A percentile compares a stretch with the other conserved stretches of the same genome.
phyloP scores from a whole-genome alignment of 495 filamentous ascomycete species.

The Penicillium daleae region DNA sequence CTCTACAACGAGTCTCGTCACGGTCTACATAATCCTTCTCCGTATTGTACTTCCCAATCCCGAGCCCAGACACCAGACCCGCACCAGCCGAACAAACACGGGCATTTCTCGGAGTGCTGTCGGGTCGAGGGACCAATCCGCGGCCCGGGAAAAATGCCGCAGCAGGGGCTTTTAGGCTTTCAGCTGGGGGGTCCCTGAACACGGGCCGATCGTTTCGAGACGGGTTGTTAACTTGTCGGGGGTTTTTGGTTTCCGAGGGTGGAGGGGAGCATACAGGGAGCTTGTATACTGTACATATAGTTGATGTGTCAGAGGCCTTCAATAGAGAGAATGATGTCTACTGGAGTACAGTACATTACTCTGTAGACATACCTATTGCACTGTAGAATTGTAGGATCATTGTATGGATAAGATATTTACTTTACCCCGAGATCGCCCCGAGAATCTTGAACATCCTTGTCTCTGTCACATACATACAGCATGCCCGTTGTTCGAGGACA shows the following conservation, averaged over 20 bases:
- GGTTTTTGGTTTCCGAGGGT: no score
- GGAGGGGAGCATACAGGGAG: no score
- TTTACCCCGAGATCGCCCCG: neutral
- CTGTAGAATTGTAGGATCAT: no score
- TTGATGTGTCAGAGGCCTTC: no score
- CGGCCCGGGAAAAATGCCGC: slow-evolving; percentile 27
- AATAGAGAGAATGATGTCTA: no score
- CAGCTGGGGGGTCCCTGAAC: slow-evolving; percentile 13
- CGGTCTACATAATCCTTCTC: neutral
- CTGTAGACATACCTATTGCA: no score
- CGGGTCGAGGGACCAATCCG: slow-evolving; percentile 27
- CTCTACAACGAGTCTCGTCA: neutral
- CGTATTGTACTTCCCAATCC: neutral
- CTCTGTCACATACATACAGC: no score
- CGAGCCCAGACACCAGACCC: neutral
- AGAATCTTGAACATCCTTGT: neutral
- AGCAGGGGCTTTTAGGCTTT: slow-evolving; percentile 3
- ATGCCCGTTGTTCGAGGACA: no score
- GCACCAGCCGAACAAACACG: slow-evolving; percentile 17
- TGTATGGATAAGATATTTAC: neutral
- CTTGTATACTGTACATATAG: no score
- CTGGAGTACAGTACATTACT: no score
- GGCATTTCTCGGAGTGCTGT: slow-evolving; percentile 20
- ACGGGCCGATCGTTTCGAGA: slow-evolving; percentile 4
- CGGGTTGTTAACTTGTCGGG: neutral